These are phyloP conservation scores for Xanthoparmelia taractica DNA, from an alignment of 495 filamentous ascomycete species.

Conservation along the genomic window DNA sequence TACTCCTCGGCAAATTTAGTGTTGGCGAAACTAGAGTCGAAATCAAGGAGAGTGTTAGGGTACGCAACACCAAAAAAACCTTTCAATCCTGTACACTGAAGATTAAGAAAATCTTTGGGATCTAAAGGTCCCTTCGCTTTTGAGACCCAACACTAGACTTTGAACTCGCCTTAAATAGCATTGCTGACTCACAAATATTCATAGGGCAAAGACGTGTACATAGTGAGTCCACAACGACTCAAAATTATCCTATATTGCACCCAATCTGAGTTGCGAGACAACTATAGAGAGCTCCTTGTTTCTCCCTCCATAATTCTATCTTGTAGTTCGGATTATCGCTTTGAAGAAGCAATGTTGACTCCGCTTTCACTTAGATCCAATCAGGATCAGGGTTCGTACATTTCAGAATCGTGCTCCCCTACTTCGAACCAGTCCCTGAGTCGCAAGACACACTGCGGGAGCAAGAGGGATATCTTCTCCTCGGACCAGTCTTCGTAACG, in stretches of 20 bases:
- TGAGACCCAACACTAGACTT: background rate
- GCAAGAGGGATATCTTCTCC: slow-evolving; percentile 23
- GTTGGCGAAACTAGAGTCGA: slow-evolving; percentile 93
- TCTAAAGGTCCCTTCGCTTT: background rate
- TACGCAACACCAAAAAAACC: slow-evolving; percentile 45
- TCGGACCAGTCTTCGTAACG: background rate
- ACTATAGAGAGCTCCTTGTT: background rate
- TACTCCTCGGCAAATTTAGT: slow-evolving; percentile 81
- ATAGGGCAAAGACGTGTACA: slow-evolving; percentile 3
- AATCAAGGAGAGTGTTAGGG: slow-evolving; percentile 89
- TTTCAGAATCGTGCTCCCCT: background rate
- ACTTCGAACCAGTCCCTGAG: background rate
- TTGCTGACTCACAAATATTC: background rate
- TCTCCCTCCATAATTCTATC: background rate
- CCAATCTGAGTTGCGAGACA: background rate
- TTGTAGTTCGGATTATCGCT: slow-evolving; percentile 37
- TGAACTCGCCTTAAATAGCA: background rate
- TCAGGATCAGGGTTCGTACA: background rate
- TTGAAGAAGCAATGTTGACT: slow-evolving; percentile 34
- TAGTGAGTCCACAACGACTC: background rate
- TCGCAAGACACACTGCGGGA: slow-evolving; percentile 24
- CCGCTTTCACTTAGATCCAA: background rate
- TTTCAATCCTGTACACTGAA: slow-evolving; percentile 50
- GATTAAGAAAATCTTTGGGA: background rate
- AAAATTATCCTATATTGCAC: no score